These are phyloP conservation scores for Curvularia eragrostidis DNA, from an alignment of 2,329 filamentous ascomycete genomes.

Conservation along the genomic window DNA sequence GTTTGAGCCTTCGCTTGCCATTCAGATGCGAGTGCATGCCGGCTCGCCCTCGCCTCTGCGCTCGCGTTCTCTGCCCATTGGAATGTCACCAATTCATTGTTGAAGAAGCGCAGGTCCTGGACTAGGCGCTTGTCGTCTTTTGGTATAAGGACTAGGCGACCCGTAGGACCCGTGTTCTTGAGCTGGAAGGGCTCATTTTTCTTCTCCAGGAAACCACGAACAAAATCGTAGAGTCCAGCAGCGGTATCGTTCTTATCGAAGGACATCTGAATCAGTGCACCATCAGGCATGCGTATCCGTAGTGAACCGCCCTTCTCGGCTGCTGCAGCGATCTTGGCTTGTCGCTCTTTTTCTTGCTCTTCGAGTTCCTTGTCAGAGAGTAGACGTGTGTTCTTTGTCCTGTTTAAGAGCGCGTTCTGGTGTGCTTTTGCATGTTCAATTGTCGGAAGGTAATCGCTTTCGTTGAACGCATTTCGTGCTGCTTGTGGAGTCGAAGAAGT, in stretches of 20 bases:
- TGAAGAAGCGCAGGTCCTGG: slow-evolving; percentile 71
- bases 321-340: slow-evolving; percentile 69
- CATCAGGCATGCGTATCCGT: slow-evolving; percentile 87
- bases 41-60: slow-evolving; percentile 59
- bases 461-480: slow-evolving; percentile 69
- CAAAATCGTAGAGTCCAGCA: slow-evolving; percentile 74
- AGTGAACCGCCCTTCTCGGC: slow-evolving; percentile 68
- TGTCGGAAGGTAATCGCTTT: slow-evolving; percentile 77
- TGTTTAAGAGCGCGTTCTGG: slow-evolving; percentile 69
- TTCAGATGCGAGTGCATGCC: slow-evolving; percentile 66
- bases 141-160: slow-evolving; percentile 53
- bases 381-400: slow-evolving; percentile 75
- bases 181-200: slow-evolving; percentile 74
- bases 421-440: slow-evolving; percentile 77
- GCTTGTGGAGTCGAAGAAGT: slow-evolving; percentile 76
- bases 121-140: slow-evolving; percentile 67
- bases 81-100: slow-evolving; percentile 76
- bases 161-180: slow-evolving; percentile 65
- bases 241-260: slow-evolving; percentile 74
- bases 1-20: slow-evolving; percentile 68
- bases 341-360: slow-evolving; percentile 69
- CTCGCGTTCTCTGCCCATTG: slow-evolving; percentile 72
- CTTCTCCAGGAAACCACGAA: slow-evolving; percentile 72
- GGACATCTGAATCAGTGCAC: slow-evolving; percentile 76
- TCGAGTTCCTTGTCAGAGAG: slow-evolving; percentile 83